phyloP scores from a whole-genome alignment of 116 monocot genomes.

The Thalassia testudinum region DNA sequence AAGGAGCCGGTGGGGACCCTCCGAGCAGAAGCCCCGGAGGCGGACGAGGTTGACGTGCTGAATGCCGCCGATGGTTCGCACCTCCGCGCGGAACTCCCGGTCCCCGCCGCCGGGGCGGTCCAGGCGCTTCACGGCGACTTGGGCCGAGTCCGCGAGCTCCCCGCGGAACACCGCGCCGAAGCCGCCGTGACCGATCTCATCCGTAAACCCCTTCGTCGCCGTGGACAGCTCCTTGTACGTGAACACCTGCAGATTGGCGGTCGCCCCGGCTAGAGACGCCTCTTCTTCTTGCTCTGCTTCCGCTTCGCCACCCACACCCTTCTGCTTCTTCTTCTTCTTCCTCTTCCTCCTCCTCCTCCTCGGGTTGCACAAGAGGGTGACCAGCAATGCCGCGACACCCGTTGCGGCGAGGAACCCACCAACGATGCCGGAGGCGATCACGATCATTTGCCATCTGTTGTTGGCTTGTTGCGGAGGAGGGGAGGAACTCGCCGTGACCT shows the following conservation, averaged over 20 bases:
- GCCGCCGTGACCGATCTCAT: slow-evolving; percentile 48
- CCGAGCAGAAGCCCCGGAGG: slow-evolving; percentile 54
- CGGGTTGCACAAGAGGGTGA: neutral
- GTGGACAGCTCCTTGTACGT: slow-evolving; percentile 41
- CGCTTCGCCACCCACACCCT: neutral
- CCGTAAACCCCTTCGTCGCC: slow-evolving; percentile 31
- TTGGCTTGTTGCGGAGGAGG: neutral
- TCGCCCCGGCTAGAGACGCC: neutral
- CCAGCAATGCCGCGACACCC: neutral
- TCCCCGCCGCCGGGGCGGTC: slow-evolving; percentile 33
- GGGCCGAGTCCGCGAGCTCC: slow-evolving; percentile 16
- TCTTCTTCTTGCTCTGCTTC: slow-evolving; percentile 4
- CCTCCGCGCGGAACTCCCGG: slow-evolving; percentile 50
- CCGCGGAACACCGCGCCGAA: slow-evolving; percentile 54
- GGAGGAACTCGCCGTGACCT: slow-evolving; percentile 2
- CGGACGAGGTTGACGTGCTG: slow-evolving; percentile 72
- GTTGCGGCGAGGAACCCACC: slow-evolving; percentile 3
- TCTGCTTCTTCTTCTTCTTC: neutral
- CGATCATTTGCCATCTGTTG: slow-evolving; percentile 5
- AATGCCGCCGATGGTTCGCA: slow-evolving; percentile 44
- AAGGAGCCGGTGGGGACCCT: slow-evolving; percentile 39
- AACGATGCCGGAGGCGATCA: neutral
- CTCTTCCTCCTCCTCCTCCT: neutral
- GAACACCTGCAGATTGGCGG: slow-evolving; percentile 24
- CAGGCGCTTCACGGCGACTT: slow-evolving; percentile 49